These are phyloP conservation scores for Wallemia hederae DNA, from an alignment of 1,284 basidiomycete species.

Conservation along the genomic window DNA sequence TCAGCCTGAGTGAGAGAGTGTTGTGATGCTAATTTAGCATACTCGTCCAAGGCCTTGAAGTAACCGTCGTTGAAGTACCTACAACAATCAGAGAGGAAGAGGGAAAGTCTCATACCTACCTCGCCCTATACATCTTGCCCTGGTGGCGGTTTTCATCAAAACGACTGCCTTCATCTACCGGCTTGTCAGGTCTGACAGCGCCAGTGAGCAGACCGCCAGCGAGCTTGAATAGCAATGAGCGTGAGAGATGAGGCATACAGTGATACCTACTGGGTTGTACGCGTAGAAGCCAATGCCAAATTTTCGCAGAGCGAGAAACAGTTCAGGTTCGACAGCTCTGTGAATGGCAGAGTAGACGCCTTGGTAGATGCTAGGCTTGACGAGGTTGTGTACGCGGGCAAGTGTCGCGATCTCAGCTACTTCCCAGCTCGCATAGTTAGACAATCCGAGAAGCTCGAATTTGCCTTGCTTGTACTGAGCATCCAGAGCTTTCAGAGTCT, in stretches of 20 bases:
- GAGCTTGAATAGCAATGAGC: neutral
- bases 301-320: constrained; percentile 5
- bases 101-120: constrained; percentile 1
- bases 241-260: neutral
- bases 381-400: constrained; percentile 8
- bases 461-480: constrained; percentile 11
- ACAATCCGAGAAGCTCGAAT: constrained; percentile 14
- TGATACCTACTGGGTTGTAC: constrained; percentile 7
- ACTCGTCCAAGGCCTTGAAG: constrained; percentile 21
- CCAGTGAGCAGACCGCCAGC: neutral
- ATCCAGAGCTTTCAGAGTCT: constrained; percentile 12
- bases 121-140: constrained; percentile 5
- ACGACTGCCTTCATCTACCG: constrained; percentile 7
- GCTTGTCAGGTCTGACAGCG: neutral
- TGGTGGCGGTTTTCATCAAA: constrained; percentile 6
- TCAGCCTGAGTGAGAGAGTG: constrained; percentile 22
- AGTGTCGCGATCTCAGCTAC: constrained; percentile 11
- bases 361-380: constrained; percentile 14
- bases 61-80: constrained; percentile 11
- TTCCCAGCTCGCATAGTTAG: constrained; percentile 13
- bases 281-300: constrained; percentile 7
- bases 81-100: neutral
- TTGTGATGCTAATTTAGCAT: constrained; percentile 18
- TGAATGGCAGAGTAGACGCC: constrained; percentile 10
- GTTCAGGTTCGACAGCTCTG: constrained; percentile 8